Evolutionary conservation across 1,284 basidiomycete species (phyloP).

Genomic region (Stygiomarasmius scandens): DNA sequence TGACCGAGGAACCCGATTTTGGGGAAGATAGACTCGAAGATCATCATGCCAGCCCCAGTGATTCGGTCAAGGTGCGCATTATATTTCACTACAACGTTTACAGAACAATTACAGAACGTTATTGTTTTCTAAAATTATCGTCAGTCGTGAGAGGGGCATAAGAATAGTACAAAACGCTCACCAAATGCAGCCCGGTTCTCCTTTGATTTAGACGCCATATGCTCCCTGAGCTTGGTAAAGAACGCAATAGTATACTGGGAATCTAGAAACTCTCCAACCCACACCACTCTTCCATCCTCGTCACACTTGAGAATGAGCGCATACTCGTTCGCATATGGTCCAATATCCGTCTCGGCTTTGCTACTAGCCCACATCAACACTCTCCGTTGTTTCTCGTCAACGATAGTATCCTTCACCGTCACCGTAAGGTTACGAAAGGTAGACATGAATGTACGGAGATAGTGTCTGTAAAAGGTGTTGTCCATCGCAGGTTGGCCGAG

Average conservation of each 20-base stretch:
- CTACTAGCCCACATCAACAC: neutral
- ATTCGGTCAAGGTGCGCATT: too few species aligned
- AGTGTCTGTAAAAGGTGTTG: neutral
- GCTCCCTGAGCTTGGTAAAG: neutral
- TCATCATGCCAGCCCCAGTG: too few species aligned
- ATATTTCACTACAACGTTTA: too few species aligned
- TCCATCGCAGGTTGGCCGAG: neutral
- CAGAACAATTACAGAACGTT: too few species aligned
- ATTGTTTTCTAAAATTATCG: too few species aligned
- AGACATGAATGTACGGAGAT: neutral
- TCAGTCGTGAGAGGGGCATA: too few species aligned
- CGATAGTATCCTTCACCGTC: neutral
- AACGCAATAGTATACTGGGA: neutral
- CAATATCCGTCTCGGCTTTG: neutral
- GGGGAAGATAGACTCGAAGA: too few species aligned
- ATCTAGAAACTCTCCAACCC: neutral
- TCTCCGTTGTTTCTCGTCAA: neutral
- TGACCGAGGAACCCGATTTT: too few species aligned
- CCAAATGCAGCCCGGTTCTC: too few species aligned
- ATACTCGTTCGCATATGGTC: neutral
- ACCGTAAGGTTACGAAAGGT: neutral
- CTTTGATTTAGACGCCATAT: too few species aligned
- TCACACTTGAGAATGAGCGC: neutral
- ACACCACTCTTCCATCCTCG: neutral
- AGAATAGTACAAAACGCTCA: too few species aligned